phyloP scores from a whole-genome alignment of 2,329 filamentous ascomycete species.

The Nigrograna mackinnonii region DNA sequence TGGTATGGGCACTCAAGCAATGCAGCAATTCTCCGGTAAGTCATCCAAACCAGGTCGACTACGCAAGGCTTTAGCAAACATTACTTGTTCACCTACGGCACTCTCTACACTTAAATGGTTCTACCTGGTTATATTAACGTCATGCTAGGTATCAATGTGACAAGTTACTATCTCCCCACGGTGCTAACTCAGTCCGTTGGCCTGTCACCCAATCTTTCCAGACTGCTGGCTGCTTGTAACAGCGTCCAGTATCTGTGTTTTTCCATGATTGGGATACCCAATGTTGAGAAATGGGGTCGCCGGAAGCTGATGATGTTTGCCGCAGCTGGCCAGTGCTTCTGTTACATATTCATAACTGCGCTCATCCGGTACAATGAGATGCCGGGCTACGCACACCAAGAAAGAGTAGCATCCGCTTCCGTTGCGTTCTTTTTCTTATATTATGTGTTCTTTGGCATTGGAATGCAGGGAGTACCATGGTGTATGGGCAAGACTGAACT shows the following conservation, averaged over 20 bases:
- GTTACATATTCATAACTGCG: constrained; percentile 34
- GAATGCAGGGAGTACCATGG: constrained; percentile 75
- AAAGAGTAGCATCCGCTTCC: constrained; percentile 37
- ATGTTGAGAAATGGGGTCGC: constrained; percentile 40
- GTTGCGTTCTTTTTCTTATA: constrained; percentile 82
- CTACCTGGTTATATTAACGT: too few relatives aligned
- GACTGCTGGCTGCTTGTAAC: constrained; percentile 18
- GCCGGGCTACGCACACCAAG: constrained; percentile 12
- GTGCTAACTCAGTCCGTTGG: constrained; percentile 11
- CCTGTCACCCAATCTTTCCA: constrained; percentile 8
- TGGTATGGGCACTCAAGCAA: constrained; percentile 24
- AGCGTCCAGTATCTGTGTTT: constrained; percentile 40
- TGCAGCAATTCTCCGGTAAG: constrained; percentile 12
- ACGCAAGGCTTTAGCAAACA: constrained; percentile 15
- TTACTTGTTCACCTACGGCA: constrained; percentile 1
- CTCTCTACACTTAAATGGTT: too few relatives aligned
- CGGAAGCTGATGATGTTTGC: constrained; percentile 40
- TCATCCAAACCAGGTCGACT: constrained; percentile 47
- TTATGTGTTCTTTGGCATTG: constrained; percentile 88
- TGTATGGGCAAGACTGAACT: constrained; percentile 19
- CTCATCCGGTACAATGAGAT: constrained; percentile 26
- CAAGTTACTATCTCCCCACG: constrained; percentile 12
- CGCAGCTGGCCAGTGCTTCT: constrained; percentile 35
- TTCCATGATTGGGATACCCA: constrained; percentile 38
- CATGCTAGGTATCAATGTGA: constrained; percentile 13